Conservation (phyloP, 768 basidiomycete genomes). For the Tephrocybe sp. region DNA sequence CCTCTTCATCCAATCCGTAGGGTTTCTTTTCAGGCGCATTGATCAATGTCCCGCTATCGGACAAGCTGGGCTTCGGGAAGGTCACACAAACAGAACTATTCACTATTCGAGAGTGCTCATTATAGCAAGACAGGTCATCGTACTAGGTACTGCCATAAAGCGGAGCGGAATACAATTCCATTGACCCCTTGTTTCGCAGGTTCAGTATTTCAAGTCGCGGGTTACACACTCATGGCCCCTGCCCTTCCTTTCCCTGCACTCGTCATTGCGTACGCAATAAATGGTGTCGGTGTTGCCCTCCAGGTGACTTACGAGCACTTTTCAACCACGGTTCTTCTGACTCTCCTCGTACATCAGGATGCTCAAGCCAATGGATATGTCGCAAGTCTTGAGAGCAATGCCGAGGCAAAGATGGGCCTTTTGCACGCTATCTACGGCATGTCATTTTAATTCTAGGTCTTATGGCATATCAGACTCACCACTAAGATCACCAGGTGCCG, state of each 20-base stretch:
- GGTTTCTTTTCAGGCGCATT: constrained; percentile 31
- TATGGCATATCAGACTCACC: neutral
- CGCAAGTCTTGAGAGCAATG: constrained; percentile 53
- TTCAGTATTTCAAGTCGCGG: constrained; percentile 41
- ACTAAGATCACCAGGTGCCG: constrained; percentile 44
- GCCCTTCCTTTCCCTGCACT: constrained; percentile 57
- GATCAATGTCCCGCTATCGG: constrained; percentile 28
- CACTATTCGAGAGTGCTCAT: neutral
- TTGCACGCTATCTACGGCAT: constrained; percentile 65
- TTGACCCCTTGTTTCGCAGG: constrained; percentile 23
- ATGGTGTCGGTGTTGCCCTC: constrained; percentile 30
- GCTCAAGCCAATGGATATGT: constrained; percentile 75
- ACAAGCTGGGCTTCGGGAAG: constrained; percentile 32
- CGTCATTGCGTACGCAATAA: constrained; percentile 33
- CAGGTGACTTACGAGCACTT: constrained; percentile 25
- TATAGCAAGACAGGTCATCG: constrained; percentile 20
- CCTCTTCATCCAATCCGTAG: constrained; percentile 14
- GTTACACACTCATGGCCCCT: constrained; percentile 45
- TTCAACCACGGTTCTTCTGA: neutral
- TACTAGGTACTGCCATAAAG: constrained; percentile 19
- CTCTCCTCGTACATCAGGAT: constrained; percentile 40
- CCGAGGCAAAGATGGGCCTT: constrained; percentile 68
- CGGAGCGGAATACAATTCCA: neutral
- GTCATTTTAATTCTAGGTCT: neutral
- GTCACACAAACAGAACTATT: constrained; percentile 14